Evolutionary conservation across 1,284 basidiomycete species (phyloP), one percentile per base, ranked within the genome.

Genomic region (Cronartium ribicola): DNA sequence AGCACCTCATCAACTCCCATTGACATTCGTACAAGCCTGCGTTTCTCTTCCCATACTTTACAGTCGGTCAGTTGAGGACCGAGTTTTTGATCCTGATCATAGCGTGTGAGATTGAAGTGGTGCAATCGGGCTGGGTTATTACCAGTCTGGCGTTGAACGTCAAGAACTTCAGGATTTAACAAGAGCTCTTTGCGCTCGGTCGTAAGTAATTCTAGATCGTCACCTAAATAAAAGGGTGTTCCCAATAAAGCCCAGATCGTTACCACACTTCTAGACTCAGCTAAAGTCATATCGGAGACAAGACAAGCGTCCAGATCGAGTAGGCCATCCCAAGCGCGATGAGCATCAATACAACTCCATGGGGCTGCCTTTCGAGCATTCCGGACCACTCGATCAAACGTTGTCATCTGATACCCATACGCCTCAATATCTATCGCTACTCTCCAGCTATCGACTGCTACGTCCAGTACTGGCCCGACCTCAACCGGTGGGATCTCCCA

Each of bases 171-270:
- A 3, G 41, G 41, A 22, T 74, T 74, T 44, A 37, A n/a, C 5
- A 67, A 40, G n/a, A 74, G 22, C 17, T 46, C 64, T 43, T 67
- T 74, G 6, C 71, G 39, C 44, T 63, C 65, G 7, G 46, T 39
- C 4, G 71, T 20, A 40, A 74, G 36, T 13, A 7, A 61, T 43
- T 40, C 55, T 48, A 74, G 37, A 46, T 74, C 65, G 55, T 74
- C 71, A 29, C 64, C 71, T 36, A 67, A 46, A 62, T 66, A 74
- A 57, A 74, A 67, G 22, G 71, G 71, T 37, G 65, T 66, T 36
- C 71, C 71, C 71, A 74, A 44, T 13, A 74, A 43, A 29, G 71
- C 71, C 64, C 71, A 74, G 6, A 74, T 46, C 14, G 65, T 74
- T 13, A 74, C 65, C 41, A 66, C 60, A 36, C 65, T 67, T 43